A percentile compares a stretch with the other conserved stretches of the same genome.
phyloP scores from a whole-genome alignment of 495 filamentous ascomycete species.

The Neurospora pannonica region DNA sequence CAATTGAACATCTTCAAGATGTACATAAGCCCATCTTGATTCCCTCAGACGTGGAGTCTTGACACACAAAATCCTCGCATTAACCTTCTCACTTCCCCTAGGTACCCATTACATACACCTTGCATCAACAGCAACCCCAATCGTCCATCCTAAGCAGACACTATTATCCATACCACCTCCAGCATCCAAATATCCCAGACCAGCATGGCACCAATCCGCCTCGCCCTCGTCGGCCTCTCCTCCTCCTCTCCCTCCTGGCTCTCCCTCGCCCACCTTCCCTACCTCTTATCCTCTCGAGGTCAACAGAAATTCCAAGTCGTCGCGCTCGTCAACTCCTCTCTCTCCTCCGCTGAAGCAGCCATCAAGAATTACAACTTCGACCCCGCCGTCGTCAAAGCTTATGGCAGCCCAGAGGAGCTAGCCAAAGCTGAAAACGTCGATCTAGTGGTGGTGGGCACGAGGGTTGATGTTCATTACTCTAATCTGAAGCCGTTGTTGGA shows the following conservation, averaged over 20 bases:
- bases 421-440: constrained; percentile 42
- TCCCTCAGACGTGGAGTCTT: not conserved
- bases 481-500: constrained; percentile 31
- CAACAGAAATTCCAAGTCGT: constrained; percentile 42
- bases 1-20: not conserved
- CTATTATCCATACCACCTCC: too few species aligned
- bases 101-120: not conserved
- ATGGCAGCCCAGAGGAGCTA: constrained; percentile 42
- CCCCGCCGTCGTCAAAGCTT: constrained; percentile 32
- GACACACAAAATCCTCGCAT: not conserved
- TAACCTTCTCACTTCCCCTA: not conserved
- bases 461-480: constrained; percentile 44
- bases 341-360: constrained; percentile 37
- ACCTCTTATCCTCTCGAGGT: constrained; percentile 34
- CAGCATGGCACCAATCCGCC: constrained; percentile 38
- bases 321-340: constrained; percentile 50
- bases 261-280: constrained; percentile 45
- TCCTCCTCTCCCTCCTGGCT: constrained; percentile 42
- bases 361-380: constrained; percentile 35
- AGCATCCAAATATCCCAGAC: too few species aligned
- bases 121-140: not conserved
- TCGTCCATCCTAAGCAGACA: too few species aligned
- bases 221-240: constrained; percentile 52
- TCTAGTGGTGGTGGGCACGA: constrained; percentile 45
- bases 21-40: not conserved